Evolutionary conservation across 1,284 basidiomycete species (phyloP), one percentile per base, ranked within the genome.

Genomic region (Volvariella volvacea): DNA sequence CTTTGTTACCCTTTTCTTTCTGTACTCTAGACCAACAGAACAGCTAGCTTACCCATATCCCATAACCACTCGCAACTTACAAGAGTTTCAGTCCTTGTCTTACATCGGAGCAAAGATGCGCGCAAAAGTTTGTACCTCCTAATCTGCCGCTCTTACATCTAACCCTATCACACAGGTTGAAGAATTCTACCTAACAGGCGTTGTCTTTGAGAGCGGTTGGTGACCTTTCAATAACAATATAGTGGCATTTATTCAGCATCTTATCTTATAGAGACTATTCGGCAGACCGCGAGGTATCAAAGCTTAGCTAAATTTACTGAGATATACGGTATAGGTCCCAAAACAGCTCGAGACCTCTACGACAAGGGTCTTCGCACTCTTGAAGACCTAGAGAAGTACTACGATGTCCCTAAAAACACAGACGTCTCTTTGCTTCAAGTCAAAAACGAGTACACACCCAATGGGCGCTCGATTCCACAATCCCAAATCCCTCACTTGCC

Each of bases 271-370:
- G 25, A 28, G 25, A 28, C 25, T 6, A 28, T 12, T 28, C 25
- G 25, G 25, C 25, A 28, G 25, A 77, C 78, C 1, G 54, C 68
- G 34, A 74, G 82, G 28, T 88, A 76, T 57, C 60, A 66, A 38
- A 60, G 76, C 0, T 67, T 89, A 2, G 70, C 71, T 0, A 55
- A 66, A 0, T 84, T 91, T 50, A 67, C 73, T n/a, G 67, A 71
- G 1, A 64, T 90, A 47, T 79, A 91, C 43, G 83, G 86, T 4
- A 80, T 91, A 28, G 88, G 87, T 4, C 68, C 84, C 0, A 60
- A 65, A n/a, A 83, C 73, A 2, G 83, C 86, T 2, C 73, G 77
- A 3, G 64, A 70, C 30, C 67, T 88, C 3, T 85, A 80, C 56
- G 71, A 73, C 17, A 65, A 73, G 20, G 80, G 81, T 3, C 59